phyloP scores from a whole-genome alignment of 1,284 basidiomycete species.

The Irpex rosettiformis region DNA sequence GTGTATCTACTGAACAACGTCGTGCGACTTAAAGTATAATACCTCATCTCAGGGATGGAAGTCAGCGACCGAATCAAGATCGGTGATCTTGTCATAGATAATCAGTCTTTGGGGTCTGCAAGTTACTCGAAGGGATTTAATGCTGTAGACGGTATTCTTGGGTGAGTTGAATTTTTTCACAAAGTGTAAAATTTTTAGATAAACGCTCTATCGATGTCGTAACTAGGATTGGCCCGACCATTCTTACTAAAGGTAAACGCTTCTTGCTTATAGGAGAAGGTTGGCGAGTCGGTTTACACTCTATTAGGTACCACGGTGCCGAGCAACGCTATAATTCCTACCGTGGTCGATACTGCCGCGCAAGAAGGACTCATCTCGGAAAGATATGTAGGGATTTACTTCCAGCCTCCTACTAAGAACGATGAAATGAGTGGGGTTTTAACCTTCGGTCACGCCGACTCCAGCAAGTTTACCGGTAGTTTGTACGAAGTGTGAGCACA shows the following conservation, averaged over 20 bases:
- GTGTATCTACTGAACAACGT: background rate
- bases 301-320: conserved; percentile 27
- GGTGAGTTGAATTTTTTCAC: too few relatives aligned
- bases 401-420: conserved; percentile 37
- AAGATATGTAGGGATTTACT: conserved; percentile 46
- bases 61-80: conserved; percentile 19
- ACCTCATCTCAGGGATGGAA: conserved; percentile 18
- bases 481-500: conserved; percentile 41
- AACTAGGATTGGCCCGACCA: conserved; percentile 45
- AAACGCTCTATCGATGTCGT: too few relatives aligned
- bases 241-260: conserved; percentile 35
- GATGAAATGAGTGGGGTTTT: conserved; percentile 29
- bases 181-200: too few relatives aligned
- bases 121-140: conserved; percentile 30
- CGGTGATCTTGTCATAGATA: conserved; percentile 13
- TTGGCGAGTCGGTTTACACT: background rate
- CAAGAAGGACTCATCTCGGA: conserved; percentile 22
- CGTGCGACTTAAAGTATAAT: conserved; percentile 4
- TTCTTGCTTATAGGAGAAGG: background rate
- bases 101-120: conserved; percentile 55
- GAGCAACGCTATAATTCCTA: conserved; percentile 31
- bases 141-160: conserved; percentile 50
- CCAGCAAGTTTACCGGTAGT: conserved; percentile 42
- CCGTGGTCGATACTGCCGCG: conserved; percentile 45
- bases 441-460: conserved; percentile 44